Evolutionary conservation across 495 filamentous ascomycete genomes (phyloP), one percentile per base, ranked within the genome.

Genomic region (Penicillium coffeae): DNA sequence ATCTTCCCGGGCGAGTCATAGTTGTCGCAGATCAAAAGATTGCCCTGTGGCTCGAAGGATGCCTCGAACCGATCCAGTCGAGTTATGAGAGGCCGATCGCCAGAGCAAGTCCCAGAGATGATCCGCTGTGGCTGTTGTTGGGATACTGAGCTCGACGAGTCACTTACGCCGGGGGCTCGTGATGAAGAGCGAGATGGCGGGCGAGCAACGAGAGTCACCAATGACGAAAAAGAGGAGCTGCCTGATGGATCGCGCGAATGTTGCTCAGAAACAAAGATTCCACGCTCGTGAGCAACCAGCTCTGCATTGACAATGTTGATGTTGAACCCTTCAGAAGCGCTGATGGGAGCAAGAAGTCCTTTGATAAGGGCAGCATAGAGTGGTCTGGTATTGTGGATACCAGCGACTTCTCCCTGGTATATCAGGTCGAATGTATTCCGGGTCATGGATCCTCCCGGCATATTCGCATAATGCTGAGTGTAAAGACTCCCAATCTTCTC

Each of bases 261-360:
- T 20, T 73, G 77, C 66, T 89, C 85, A 55, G 81, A 84, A 42
- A 89, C 77, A 22, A 79, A 71, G 48, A 89, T 81, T 8, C 85
- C 85, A 43, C 84, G 80, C 52, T 87, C 82, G 45, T 77, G 76
- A 25, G 84, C 82, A 14, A 89, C 72, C 44, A 86, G 68, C 16
- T 79, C 77, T 0, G 85, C 85, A 55, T 89, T 88, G 50, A 88
- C 84, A 34, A 88, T 85, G 68, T 87, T 88, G 52, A 89, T 79
- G 50, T 86, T 82, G 22, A 81, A 55, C 2, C 77, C 81, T 40
- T 77, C 79, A 0, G 70, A 60, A 47, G 76, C 76, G 44, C 72
- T 77, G 56, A 88, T 82, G 8, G 76, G 70, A 2, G 71, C 69
- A 9, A 84, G 71, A 12, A 89, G 71, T 0, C 85, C 85, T 59